Evolutionary conservation across 2,329 filamentous ascomycete species (phyloP).

Genomic region (Diaporthe ampelina): DNA sequence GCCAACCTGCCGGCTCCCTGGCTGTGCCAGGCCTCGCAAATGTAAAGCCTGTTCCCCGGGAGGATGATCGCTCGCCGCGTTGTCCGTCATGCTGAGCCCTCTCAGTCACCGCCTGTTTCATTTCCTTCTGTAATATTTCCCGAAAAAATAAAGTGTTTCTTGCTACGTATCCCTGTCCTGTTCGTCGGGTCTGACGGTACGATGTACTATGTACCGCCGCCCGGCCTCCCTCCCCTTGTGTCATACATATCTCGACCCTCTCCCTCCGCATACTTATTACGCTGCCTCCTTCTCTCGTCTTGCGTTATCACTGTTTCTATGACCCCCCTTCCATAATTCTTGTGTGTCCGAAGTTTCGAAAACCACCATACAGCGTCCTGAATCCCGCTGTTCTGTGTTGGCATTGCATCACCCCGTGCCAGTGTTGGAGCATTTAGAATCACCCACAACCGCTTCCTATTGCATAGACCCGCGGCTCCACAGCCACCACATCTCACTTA

Average conservation of each 20-base stretch:
- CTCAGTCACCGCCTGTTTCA: conserved; percentile 43
- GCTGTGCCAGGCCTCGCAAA: conserved; percentile 39
- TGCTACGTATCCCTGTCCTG: conserved; percentile 38
- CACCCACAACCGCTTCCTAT: conserved; percentile 34
- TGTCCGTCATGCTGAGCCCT: conserved; percentile 38
- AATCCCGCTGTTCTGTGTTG: conserved; percentile 41
- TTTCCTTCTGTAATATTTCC: conserved; percentile 39
- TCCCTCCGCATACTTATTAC: conserved; percentile 38
- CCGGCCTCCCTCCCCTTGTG: conserved; percentile 37
- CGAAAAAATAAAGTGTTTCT: conserved; percentile 41
- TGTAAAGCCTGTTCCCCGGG: conserved; percentile 40
- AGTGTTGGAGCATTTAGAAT: conserved; percentile 39
- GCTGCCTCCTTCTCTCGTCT: conserved; percentile 25
- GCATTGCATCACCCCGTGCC: conserved; percentile 42
- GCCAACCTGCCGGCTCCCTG: conserved; percentile 41
- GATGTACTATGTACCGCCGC: conserved; percentile 35
- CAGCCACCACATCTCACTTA: conserved; percentile 37
- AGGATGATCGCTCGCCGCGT: conserved; percentile 42
- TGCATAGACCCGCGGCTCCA: conserved; percentile 41
- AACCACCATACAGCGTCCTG: conserved; percentile 37
- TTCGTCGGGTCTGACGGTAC: conserved; percentile 37
- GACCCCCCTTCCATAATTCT: conserved; percentile 18
- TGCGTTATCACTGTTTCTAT: conserved; percentile 7
- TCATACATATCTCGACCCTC: conserved; percentile 42
- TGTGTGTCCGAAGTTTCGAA: conserved; percentile 34